Base-by-base conservation (phyloP, 2,329 filamentous ascomycete species). In the Pseudocercospora eumusae region DNA sequence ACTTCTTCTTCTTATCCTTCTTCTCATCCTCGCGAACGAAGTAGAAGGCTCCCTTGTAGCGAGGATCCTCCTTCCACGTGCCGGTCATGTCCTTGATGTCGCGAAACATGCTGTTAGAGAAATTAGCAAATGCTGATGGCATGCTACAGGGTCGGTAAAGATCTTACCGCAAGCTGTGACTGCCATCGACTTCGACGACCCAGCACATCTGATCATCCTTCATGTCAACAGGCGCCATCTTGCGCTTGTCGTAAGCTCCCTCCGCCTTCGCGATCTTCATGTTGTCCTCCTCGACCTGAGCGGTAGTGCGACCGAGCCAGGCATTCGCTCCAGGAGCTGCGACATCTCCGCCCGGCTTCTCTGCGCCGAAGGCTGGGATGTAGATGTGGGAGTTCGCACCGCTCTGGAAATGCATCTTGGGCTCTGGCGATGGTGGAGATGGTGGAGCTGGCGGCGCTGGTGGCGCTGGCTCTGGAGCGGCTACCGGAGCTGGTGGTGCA, bases 281-380 rank as follows among this genome's bases (percentile, higher is more conserved):
- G 59, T 77, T 77, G 66, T 77, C 75, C 53, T 75, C 74, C 23
- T 75, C 71, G 50, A 77, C 74, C 59, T 77, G 69, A 23, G 68
- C 69, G 55, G 72, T 75, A 50, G 73, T 75, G 57, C 75, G 74
- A 20, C 75, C 75, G 56, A 71, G 62, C 74, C 74, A 77, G 60
- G 65, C 64, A 56, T 68, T 69, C 20, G 64, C 52, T 50, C 62
- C 57, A 6, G 60, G 63, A 15, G 31, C 58, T 7, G 49, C 40
- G 18, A 47, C 56, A 15, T 40, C 47, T 10, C 36, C 49, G 7
- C 27, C 52, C 13, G 28, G 9, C 56, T 63, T 63, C 1, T 57
- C 49, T 5, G 54, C 50, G 56, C 56, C 50, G 7, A 54, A 49
- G 36, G 55, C 33, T 42, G 67, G 66, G 10, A 56, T 58, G 61